Evolutionary conservation across 495 filamentous ascomycete genomes (phyloP).

Genomic region (Platismatia glauca): DNA sequence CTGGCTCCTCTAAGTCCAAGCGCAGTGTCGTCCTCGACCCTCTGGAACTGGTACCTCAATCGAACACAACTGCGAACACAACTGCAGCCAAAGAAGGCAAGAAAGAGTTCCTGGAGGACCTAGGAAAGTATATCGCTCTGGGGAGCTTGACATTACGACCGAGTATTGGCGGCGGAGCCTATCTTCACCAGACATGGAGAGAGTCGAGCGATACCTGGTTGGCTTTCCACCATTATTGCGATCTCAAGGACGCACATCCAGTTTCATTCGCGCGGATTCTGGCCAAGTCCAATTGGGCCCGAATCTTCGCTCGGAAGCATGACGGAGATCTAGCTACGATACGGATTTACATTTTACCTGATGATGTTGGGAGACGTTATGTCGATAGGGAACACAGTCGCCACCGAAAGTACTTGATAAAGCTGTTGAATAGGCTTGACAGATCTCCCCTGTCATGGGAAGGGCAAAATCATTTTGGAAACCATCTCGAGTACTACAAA

Average conservation of each 20-base stretch:
- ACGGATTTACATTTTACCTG: slow-evolving; percentile 58
- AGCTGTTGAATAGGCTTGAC: slow-evolving; percentile 50
- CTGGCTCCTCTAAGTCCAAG: background rate
- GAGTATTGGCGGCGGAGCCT: background rate
- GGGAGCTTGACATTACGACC: background rate
- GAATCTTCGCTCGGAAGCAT: slow-evolving; percentile 14
- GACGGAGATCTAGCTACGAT: slow-evolving; percentile 29
- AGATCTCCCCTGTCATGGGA: slow-evolving; percentile 47
- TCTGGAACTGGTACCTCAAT: background rate
- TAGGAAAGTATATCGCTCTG: background rate
- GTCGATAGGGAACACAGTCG: slow-evolving; percentile 36
- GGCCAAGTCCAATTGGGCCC: slow-evolving; percentile 12
- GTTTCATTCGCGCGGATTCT: slow-evolving; percentile 2
- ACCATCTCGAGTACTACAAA: slow-evolving; percentile 8
- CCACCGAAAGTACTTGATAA: slow-evolving; percentile 38
- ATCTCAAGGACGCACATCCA: slow-evolving; percentile 4
- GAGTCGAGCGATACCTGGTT: slow-evolving; percentile 10
- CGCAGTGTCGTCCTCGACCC: background rate
- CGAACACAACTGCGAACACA: too few species aligned
- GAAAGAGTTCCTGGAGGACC: background rate
- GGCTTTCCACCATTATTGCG: slow-evolving; percentile 9
- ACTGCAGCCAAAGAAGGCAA: background rate
- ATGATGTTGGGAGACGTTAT: slow-evolving; percentile 48
- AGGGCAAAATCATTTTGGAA: slow-evolving; percentile 28
- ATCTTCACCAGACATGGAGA: slow-evolving; percentile 4